Base-by-base conservation (phyloP, 2,329 filamentous ascomycete species). In the Curvularia sp. region DNA sequence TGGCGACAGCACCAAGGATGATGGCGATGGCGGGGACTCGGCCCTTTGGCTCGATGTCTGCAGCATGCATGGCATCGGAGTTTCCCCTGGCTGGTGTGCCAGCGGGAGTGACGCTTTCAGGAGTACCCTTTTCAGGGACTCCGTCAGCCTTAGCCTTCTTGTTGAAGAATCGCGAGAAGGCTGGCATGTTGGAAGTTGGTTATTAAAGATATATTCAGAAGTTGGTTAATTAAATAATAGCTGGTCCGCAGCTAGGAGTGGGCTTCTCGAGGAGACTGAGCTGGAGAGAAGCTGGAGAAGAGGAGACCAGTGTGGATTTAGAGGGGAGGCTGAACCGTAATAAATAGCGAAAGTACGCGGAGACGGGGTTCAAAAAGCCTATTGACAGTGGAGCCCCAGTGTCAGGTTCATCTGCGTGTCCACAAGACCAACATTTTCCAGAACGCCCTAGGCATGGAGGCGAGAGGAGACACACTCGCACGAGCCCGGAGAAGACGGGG, bases 1-100 rank as follows among this genome's bases (percentile, higher is more conserved):
- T 75, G 39, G 73, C 73, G 10, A 71, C 53, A 1, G 73, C 65
- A 50, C 70, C 74, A 15, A 76, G 68, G 12, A 75, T 61, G 5
- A 74, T 50, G 1, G 71, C 66, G n/a, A 74, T 64, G 7, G 58
- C 58, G 49, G 71, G 71, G 5, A 74, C 66, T 4, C 67, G 63
- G 30, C 70, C 69, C 31, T 65, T 57, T 18, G 67, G 66, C 41
- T 62, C 61, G 24, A 66, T 33, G 8, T 59, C 54, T n/a, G 44
- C 47, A 22, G 49, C 52, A 8, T 60, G 44, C 2, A 57, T 51
- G 22, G 43, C 57, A 10, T 60, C 47, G 9, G 71, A 73, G 39
- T 67, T 65, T 22, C 62, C 61, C 55, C 69, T 65, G n/a, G 65
- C 42, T 2, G 71, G 71, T 22, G 70, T 72, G 26, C 65, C 63